Evolutionary conservation across 2,329 filamentous ascomycete species (phyloP), one percentile per base, ranked within the genome.

Genomic region (Chaetothyriales sp.): DNA sequence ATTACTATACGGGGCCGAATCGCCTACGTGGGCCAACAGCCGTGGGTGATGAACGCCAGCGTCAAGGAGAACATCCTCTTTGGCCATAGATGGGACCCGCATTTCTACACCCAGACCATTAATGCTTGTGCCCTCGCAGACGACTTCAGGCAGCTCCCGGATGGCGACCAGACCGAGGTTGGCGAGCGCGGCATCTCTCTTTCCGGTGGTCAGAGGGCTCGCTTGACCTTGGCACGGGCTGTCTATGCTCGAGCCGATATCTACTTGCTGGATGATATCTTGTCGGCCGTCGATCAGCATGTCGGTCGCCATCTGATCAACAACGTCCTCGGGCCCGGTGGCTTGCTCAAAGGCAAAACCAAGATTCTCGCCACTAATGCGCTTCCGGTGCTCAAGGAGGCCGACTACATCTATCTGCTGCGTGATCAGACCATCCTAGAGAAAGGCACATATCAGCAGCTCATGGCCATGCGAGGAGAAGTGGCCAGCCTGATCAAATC

Each of bases 1-100:
- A 90, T 95, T 3, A 75, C 84, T 50, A 75, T 98, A 8, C 81
- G 85, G 59, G 93, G 92, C 46, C 79, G 76, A 25, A 78, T 87
- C 43, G 92, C 92, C 1, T 98, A 96, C 65, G 92, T 94, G 52
- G 86, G 88, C 15, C 93, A 98, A 66, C 81, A 86, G 61, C 74
- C 88, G 18, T 98, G 93, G 92, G 85, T 98, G 49, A 90, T 96
- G 81, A 98, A 98, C 64, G 92, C 92, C 7, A 94, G 86, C 26
- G 89, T 98, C 51, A 86, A 88, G 61, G 92, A 98, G 64, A 98
- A 98, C 64, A 95, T 98, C 59, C 75, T 95, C 3, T 98, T 98
- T 63, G 92, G 92, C 1, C 88, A 98, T 68, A 82, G 86, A 46
- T 95, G 85, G 73, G 90, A 98, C 66, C 82, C 89, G 4, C 77